phyloP scores from a whole-genome alignment of 164 flowering plant genomes.

The Tetrastigma voinierianum region DNA sequence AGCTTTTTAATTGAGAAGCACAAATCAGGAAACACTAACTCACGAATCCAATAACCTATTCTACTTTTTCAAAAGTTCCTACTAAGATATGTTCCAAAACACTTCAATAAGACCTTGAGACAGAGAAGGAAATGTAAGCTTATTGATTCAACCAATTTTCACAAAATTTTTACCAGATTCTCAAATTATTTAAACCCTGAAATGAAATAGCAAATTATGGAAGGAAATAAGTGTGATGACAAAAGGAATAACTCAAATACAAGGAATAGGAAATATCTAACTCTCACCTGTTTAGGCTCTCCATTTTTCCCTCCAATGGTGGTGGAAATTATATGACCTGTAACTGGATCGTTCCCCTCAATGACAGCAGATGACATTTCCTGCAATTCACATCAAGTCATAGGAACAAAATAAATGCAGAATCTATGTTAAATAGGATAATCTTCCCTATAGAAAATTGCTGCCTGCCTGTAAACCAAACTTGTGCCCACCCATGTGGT shows the following conservation, averaged over 20 bases:
- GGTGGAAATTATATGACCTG: slow-evolving; percentile 91
- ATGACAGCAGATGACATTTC: slow-evolving; percentile 66
- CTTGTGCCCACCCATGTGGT: too few relatives aligned
- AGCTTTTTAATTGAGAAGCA: neutral
- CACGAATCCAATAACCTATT: neutral
- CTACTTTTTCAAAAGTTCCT: neutral
- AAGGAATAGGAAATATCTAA: neutral
- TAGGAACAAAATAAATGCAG: neutral
- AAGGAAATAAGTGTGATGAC: neutral
- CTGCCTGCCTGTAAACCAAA: too few relatives aligned
- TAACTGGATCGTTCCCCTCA: slow-evolving; percentile 73
- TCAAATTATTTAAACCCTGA: too few relatives aligned
- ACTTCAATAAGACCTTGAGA: too few relatives aligned
- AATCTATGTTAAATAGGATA: neutral
- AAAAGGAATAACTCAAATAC: neutral
- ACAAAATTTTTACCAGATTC: neutral
- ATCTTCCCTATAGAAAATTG: neutral
- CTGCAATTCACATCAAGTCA: slow-evolving; percentile 33
- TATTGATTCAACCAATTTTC: neutral
- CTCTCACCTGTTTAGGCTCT: slow-evolving; percentile 70
- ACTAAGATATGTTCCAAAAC: neutral
- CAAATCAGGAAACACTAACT: neutral
- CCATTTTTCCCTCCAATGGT: slow-evolving; percentile 96
- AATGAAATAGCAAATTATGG: too few relatives aligned
- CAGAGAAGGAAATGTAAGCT: neutral